phyloP scores from a whole-genome alignment of 208 protist genomes.

The Entamoeba histolytica region DNA sequence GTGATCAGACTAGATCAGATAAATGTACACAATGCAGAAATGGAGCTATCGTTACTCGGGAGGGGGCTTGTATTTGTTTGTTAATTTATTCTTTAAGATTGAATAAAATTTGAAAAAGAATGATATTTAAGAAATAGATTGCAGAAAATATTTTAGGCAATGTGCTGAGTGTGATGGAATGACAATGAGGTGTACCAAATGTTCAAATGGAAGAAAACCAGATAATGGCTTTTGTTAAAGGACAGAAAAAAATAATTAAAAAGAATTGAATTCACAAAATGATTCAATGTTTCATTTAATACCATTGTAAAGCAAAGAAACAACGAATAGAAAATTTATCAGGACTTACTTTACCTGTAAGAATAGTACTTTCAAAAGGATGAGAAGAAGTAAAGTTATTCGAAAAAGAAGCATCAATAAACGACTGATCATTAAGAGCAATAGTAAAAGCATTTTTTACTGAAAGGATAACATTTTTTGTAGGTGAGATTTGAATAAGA shows the following conservation, averaged over 20 bases:
- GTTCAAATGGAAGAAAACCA: background rate
- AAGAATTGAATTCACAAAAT: no score
- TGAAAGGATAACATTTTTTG: no score
- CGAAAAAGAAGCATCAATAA: no score
- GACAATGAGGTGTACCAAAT: background rate
- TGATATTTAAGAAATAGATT: background rate
- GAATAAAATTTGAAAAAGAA: no score
- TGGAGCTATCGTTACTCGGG: background rate
- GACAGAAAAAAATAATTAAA: no score
- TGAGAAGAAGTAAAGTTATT: no score
- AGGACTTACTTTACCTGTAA: no score
- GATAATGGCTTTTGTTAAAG: background rate
- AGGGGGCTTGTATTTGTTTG: background rate
- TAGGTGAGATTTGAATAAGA: no score
- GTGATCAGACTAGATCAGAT: background rate
- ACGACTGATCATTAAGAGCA: no score
- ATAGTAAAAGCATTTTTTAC: no score
- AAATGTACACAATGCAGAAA: background rate
- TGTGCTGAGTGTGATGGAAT: background rate
- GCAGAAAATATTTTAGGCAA: background rate
- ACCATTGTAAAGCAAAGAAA: background rate
- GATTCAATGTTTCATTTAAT: background rate
- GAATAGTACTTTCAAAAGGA: no score
- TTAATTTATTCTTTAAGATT: no score
- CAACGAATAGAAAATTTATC: background rate